Evolutionary conservation across 306 rosid species (phyloP), one percentile per base, ranked within the genome.

Genomic region (Leucaena leucocephala): DNA sequence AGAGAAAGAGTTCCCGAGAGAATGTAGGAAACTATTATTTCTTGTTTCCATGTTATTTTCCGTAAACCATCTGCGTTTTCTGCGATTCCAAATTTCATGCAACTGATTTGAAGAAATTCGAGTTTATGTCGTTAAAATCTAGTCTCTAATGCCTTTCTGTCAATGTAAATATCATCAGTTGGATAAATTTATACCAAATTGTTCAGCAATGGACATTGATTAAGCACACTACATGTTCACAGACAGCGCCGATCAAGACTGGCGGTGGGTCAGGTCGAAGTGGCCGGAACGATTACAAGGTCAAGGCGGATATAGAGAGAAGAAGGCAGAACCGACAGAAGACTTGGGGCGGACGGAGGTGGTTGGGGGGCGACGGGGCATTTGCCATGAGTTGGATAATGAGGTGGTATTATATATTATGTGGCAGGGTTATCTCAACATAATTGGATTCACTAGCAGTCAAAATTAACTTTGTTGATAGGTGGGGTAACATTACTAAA

Each of bases 151-250:
- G 2, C 3, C 1, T 36, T 36, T 0, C 17, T 65, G 35, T 36
- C 10, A 1, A 27, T 16, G 21, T 38, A 2, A 12, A 54, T 35
- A 3, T 70, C 36, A 27, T 21, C 84, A 80, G 84, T 81, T 84
- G 87, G 87, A 84, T 36, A 84, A 85, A 21, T 84, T 84, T 73
- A 85, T 85, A 9, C 83, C 85, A 1, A 85, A 84, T 59, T 63
- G 88, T 7, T 81, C 83, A 8, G 83, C 88, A 12, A 65, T 87
- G 82, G 90, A 87, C 70, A 72, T 87, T 35, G 88, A 83, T 35
- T 80, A 50, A 38, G 82, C 85, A 2, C 84, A 84, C 52, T 72
- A 79, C 43, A 84, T 84, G 88, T 78, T 84, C 16, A 84, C 84
- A 3, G 78, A 76, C 27, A 27, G 27, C 27, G 27, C 27, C 27